Evolutionary conservation across 768 basidiomycete genomes (phyloP).

Genomic region (Pisolithus albus): DNA sequence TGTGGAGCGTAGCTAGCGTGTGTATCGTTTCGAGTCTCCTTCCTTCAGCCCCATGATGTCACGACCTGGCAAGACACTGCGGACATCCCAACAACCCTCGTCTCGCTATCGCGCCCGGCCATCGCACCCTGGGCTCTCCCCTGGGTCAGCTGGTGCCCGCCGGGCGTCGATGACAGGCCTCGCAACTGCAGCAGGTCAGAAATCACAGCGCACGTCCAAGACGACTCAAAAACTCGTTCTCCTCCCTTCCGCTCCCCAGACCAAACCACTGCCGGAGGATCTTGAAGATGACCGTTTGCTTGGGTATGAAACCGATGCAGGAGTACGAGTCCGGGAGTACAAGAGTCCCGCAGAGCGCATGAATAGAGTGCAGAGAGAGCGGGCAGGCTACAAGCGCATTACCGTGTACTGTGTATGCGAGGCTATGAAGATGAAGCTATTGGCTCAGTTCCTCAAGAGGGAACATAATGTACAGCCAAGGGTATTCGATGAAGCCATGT

Average conservation of each 20-base stretch:
- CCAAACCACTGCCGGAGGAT: constrained; percentile 9
- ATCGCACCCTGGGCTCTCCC: not conserved
- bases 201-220: constrained; percentile 78
- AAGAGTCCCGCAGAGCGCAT: constrained; percentile 86
- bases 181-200: constrained; percentile 28
- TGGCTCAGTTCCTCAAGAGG: constrained; percentile 81
- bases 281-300: constrained; percentile 42
- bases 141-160: constrained; percentile 12
- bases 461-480: constrained; percentile 88
- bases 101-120: constrained; percentile 5
- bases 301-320: constrained; percentile 60
- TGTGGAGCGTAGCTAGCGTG: too few species aligned
- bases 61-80: too few species aligned
- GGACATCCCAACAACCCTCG: constrained; percentile 1
- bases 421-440: constrained; percentile 73
- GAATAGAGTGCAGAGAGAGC: constrained; percentile 78
- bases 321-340: constrained; percentile 53
- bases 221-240: constrained; percentile 87
- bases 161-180: constrained; percentile 27
- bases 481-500: constrained; percentile 89
- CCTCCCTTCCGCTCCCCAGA: constrained; percentile 30
- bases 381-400: constrained; percentile 72
- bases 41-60: too few species aligned
- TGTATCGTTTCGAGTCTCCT: too few species aligned
- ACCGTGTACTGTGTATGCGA: constrained; percentile 90